A percentile compares a stretch with the other conserved stretches of the same genome.
Conservation (phyloP, 2,329 filamentous ascomycete species). For the Fusarium sambucinum region DNA sequence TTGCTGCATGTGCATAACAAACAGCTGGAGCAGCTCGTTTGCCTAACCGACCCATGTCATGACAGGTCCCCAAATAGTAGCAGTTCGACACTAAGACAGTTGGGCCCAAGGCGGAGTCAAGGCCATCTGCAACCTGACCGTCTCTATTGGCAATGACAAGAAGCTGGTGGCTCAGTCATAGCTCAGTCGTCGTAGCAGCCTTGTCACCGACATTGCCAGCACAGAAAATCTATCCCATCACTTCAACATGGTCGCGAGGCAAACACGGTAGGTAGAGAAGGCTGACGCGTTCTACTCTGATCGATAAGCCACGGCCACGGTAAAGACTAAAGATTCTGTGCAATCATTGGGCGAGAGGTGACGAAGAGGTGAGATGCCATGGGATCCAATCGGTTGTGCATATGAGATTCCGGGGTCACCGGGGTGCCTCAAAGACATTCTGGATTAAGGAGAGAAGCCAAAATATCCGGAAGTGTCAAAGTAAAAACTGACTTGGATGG, state of each 20-base stretch:
- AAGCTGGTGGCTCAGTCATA: conserved; percentile 34
- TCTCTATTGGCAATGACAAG: conserved; percentile 26
- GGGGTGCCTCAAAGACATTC: conserved; percentile 32
- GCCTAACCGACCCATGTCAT: conserved; percentile 23
- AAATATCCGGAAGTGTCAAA: conserved; percentile 2
- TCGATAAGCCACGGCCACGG: conserved; percentile 29
- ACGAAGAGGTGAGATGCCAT: conserved; percentile 34
- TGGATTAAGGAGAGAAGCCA: conserved; percentile 35
- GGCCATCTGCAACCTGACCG: conserved; percentile 17
- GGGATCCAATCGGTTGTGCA: conserved; percentile 45
- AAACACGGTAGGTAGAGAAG: conserved; percentile 31
- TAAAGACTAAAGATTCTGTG: conserved; percentile 16
- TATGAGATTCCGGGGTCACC: conserved; percentile 44
- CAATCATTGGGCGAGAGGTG: conserved; percentile 19
- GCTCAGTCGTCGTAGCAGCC: conserved; percentile 31
- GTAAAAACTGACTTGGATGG: conserved; percentile 34
- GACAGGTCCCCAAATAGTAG: conserved; percentile 44
- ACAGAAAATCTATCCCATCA: conserved; percentile 3
- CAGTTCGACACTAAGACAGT: conserved; percentile 14
- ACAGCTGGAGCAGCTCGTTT: conserved; percentile 13
- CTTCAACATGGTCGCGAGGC: conserved; percentile 23
- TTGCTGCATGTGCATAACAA: conserved; percentile 1
- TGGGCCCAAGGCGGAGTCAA: conserved; percentile 28
- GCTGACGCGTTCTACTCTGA: conserved; percentile 37
- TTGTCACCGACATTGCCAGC: conserved; percentile 33